Conservation (phyloP, 345 rosid species). For the Camelina sativa region DNA sequence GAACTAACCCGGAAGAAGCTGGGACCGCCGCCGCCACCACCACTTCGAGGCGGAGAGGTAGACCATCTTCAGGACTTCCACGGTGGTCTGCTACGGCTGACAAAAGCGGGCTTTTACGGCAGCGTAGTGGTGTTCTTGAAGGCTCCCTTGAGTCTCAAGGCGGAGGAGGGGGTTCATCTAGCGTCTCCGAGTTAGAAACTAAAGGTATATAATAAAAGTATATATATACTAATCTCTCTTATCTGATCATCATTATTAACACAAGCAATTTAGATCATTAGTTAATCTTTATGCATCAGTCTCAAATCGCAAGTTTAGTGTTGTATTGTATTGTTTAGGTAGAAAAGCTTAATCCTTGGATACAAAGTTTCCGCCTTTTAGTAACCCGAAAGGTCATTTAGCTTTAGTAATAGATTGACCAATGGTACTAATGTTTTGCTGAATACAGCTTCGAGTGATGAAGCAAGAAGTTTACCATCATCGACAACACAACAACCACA, state of each 20-base stretch:
- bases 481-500: neutral
- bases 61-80: conserved; percentile 46
- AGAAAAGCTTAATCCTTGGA: conserved; percentile 5
- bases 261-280: neutral
- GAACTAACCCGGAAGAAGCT: conserved; percentile 37
- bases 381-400: conserved; percentile 31
- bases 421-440: neutral
- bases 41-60: conserved; percentile 41
- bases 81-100: conserved; percentile 52
- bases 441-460: conserved; percentile 32
- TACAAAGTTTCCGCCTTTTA: conserved; percentile 13
- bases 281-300: no score
- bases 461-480: conserved; percentile 35
- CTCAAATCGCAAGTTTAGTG: neutral
- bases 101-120: conserved; percentile 46
- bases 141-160: conserved; percentile 53
- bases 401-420: neutral
- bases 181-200: conserved; percentile 66
- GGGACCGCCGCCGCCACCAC: conserved; percentile 15
- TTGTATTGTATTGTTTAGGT: neutral
- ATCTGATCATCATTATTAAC: conserved; percentile 33
- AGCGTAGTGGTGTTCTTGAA: conserved; percentile 34
- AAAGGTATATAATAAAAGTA: conserved; percentile 50
- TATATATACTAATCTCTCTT: conserved; percentile 23
- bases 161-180: conserved; percentile 62